Evolutionary conservation across 2,329 filamentous ascomycete genomes (phyloP).

Genomic region (Aureobasidium pullulans): DNA sequence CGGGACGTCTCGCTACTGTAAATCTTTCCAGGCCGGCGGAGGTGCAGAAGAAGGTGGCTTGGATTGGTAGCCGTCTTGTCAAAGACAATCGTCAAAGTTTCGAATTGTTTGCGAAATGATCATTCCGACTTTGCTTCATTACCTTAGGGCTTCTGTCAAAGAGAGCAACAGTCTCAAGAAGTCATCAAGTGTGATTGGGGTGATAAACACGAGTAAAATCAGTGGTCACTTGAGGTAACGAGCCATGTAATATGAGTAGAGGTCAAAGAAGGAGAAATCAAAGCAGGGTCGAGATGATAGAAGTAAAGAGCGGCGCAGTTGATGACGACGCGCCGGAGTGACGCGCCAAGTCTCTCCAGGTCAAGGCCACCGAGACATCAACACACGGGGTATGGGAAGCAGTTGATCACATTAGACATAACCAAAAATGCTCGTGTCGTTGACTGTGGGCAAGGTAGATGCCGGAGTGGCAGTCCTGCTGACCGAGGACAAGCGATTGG

Average conservation of each 20-base stretch:
- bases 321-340: neutral
- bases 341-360: neutral
- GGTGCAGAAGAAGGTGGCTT: neutral
- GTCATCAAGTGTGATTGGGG: too few species aligned
- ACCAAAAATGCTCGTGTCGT: conserved; percentile 75
- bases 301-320: neutral
- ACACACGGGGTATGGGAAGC: neutral
- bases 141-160: too few species aligned
- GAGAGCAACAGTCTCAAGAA: too few species aligned
- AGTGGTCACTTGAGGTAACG: too few species aligned
- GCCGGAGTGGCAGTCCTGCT: conserved; percentile 94
- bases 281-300: neutral
- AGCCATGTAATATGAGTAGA: neutral
- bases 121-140: neutral
- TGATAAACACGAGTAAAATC: too few species aligned
- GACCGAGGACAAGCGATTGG: conserved; percentile 92
- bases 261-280: neutral
- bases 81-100: neutral
- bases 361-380: neutral
- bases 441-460: conserved; percentile 98
- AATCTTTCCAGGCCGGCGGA: neutral
- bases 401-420: neutral
- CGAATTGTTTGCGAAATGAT: neutral
- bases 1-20: neutral
- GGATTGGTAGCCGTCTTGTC: neutral